These are phyloP conservation scores for Syncephalastrum contaminatum DNA, from an alignment of 371 early-diverging fungal genomes.

Conservation along the genomic window DNA sequence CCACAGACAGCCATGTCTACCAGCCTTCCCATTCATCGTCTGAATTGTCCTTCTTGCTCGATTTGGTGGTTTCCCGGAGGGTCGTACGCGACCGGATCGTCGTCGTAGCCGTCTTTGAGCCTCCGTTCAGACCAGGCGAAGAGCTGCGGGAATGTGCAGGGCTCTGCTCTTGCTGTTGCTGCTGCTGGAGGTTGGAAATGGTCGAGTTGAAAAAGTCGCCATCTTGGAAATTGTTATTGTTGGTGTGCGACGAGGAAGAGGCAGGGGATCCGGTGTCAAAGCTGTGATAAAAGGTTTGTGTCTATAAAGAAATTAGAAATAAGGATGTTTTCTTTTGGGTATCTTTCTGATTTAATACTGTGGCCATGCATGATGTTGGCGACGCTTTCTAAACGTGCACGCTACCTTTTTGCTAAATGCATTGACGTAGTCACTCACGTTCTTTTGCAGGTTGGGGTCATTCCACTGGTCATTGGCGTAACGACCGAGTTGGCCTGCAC, in stretches of 20 bases:
- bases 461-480: slow-evolving; percentile 77
- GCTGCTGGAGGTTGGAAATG: slow-evolving; percentile 39
- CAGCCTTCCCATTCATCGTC: slow-evolving; percentile 64
- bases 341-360: too few species aligned
- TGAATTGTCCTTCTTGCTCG: slow-evolving; percentile 35
- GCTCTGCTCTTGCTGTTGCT: slow-evolving; percentile 29
- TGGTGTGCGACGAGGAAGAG: slow-evolving; percentile 10
- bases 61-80: slow-evolving; percentile 26
- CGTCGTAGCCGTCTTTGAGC: slow-evolving; percentile 14
- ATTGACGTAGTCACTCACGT: slow-evolving; percentile 70
- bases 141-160: slow-evolving; percentile 33
- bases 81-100: slow-evolving; percentile 35
- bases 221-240: slow-evolving; percentile 20
- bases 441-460: slow-evolving; percentile 84
- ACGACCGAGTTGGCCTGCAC: slow-evolving; percentile 67
- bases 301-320: slow-evolving; percentile 5
- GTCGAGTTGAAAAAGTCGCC: slow-evolving; percentile 51
- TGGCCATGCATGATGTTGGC: too few species aligned
- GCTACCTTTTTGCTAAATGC: slow-evolving; percentile 66
- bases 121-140: slow-evolving; percentile 26
- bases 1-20: slow-evolving; percentile 17
- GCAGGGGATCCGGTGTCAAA: slow-evolving; percentile 14
- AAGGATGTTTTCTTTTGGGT: too few species aligned
- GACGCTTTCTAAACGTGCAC: not conserved
- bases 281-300: slow-evolving; percentile 21